phyloP scores from a whole-genome alignment of 2,329 filamentous ascomycete genomes.

The Exophiala viscosa region DNA sequence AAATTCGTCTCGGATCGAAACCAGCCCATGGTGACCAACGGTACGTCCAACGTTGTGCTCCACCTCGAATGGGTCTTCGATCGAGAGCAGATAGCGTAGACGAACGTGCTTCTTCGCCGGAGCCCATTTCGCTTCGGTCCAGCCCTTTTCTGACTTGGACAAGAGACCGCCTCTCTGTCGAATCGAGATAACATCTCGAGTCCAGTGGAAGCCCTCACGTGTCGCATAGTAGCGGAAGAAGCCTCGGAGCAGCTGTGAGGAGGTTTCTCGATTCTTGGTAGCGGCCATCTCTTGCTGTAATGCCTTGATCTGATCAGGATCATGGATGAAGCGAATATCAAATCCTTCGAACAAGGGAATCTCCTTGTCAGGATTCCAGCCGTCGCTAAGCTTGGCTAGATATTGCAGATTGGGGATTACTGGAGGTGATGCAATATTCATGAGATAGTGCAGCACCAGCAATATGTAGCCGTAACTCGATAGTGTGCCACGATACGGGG shows the following conservation, averaged over 20 bases:
- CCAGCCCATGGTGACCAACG: conserved; percentile 77
- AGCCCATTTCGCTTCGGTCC: conserved; percentile 67
- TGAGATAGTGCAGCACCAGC: conserved; percentile 87
- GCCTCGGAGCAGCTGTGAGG: conserved; percentile 69
- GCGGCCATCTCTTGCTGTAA: conserved; percentile 57
- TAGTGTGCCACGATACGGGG: conserved; percentile 77
- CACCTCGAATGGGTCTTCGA: conserved; percentile 86
- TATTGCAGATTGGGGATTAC: conserved; percentile 71
- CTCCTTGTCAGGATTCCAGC: conserved; percentile 44
- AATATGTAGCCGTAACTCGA: conserved; percentile 88
- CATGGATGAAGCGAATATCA: conserved; percentile 72
- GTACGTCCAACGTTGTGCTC: conserved; percentile 86
- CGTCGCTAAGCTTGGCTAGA: conserved; percentile 28
- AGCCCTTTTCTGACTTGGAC: conserved; percentile 73
- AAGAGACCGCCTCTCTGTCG: conserved; percentile 67
- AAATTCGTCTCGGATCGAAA: conserved; percentile 79
- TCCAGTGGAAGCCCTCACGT: conserved; percentile 69
- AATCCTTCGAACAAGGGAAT: conserved; percentile 57
- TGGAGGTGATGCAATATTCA: conserved; percentile 75
- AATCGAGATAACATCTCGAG: conserved; percentile 72
- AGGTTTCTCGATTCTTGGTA: conserved; percentile 61
- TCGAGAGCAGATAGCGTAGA: conserved; percentile 78
- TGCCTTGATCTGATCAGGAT: conserved; percentile 64
- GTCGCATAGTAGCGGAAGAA: conserved; percentile 81
- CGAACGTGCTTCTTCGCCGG: conserved; percentile 64